Conservation (phyloP, 2,329 filamentous ascomycete species). For the Aspergillus transmontanensis region DNA sequence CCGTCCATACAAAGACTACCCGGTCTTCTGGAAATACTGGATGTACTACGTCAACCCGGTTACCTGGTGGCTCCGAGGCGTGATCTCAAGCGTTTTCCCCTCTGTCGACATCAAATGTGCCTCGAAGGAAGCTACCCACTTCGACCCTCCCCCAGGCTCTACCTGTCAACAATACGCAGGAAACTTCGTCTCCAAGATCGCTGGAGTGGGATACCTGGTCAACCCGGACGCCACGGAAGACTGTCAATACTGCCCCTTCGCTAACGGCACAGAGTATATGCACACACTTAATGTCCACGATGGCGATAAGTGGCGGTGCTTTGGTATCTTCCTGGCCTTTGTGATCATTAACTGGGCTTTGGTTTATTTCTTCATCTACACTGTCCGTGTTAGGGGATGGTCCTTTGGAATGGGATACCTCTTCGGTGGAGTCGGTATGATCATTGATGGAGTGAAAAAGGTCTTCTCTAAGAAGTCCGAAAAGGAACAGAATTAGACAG, state of each 20-base stretch:
- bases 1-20: slow-evolving; percentile 65
- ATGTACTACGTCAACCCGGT: slow-evolving; percentile 68
- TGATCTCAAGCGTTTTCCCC: slow-evolving; percentile 65
- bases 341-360: slow-evolving; percentile 70
- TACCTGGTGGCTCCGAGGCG: slow-evolving; percentile 72
- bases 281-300: slow-evolving; percentile 57
- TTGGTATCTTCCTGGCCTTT: slow-evolving; percentile 73
- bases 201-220: slow-evolving; percentile 62
- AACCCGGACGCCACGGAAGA: slow-evolving; percentile 59
- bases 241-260: slow-evolving; percentile 73
- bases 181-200: slow-evolving; percentile 55
- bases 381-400: slow-evolving; percentile 70
- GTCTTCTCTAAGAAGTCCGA: slow-evolving; percentile 27
- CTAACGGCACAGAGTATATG: slow-evolving; percentile 68
- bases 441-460: slow-evolving; percentile 36
- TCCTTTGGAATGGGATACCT: slow-evolving; percentile 66
- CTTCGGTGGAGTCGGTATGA: slow-evolving; percentile 52
- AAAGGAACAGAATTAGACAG: slow-evolving; percentile 19
- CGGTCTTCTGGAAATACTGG: slow-evolving; percentile 74
- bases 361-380: slow-evolving; percentile 78
- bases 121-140: slow-evolving; percentile 61
- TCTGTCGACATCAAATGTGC: slow-evolving; percentile 56
- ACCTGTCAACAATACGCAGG: slow-evolving; percentile 68
- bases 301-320: slow-evolving; percentile 69
- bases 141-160: slow-evolving; percentile 65